A percentile compares a stretch with the other conserved stretches of the same genome.
Evolutionary conservation across 805 yeast species (phyloP).

Genomic region (Suhomyces sp.): DNA sequence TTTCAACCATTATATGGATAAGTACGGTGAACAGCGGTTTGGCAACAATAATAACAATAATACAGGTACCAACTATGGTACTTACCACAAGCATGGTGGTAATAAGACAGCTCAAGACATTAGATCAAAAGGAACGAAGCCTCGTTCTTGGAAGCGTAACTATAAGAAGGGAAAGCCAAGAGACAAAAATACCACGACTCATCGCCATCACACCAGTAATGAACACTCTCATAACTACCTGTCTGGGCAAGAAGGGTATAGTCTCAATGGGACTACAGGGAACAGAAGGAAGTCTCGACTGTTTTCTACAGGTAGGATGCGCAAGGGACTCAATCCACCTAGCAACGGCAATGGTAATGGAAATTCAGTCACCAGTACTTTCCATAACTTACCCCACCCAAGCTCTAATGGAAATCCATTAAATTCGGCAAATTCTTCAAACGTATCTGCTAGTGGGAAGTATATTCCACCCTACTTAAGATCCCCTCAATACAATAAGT

Average conservation of each 20-base stretch:
- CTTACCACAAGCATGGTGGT: neutral
- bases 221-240: neutral
- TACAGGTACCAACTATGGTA: constrained; percentile 5
- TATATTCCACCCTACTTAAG: constrained; percentile 45
- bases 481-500: constrained; percentile 33
- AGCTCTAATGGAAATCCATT: neutral
- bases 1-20: constrained; percentile 68
- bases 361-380: constrained; percentile 2
- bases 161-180: constrained; percentile 7
- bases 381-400: constrained; percentile 8
- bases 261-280: neutral
- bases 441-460: constrained; percentile 24
- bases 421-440: constrained; percentile 3
- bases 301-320: constrained; percentile 12
- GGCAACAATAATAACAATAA: constrained; percentile 9
- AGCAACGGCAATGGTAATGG: neutral
- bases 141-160: constrained; percentile 30
- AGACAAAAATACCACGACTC: constrained; percentile 1
- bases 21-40: constrained; percentile 47
- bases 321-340: constrained; percentile 5
- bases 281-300: constrained; percentile 14
- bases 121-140: constrained; percentile 21
- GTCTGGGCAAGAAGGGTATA: neutral
- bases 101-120: constrained; percentile 5
- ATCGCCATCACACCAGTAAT: constrained; percentile 4